These are phyloP conservation scores for Raddia distichophylla DNA, from an alignment of 176 grass and related monocot species.

Conservation along the genomic window DNA sequence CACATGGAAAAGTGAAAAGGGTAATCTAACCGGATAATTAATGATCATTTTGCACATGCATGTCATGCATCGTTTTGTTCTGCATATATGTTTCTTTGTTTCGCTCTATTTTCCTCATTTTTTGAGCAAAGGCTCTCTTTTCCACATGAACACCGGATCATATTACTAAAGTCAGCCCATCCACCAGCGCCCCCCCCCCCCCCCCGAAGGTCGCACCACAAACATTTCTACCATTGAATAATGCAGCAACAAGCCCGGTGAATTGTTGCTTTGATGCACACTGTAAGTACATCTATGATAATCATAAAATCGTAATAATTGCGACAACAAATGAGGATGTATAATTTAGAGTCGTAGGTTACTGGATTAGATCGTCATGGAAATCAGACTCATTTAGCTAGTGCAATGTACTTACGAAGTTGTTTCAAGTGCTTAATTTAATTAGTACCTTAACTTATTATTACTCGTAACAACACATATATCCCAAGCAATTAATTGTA, in stretches of 20 bases:
- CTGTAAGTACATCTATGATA: neutral
- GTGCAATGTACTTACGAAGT: neutral
- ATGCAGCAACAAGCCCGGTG: neutral
- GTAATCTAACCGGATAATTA: conserved; percentile 37
- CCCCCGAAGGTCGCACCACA: too few species aligned
- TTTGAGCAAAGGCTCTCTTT: too few species aligned
- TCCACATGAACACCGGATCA: neutral
- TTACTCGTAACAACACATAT: neutral
- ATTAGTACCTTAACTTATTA: neutral
- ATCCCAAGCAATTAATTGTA: neutral
- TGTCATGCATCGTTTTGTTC: neutral
- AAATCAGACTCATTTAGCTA: neutral
- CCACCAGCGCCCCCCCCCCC: too few species aligned
- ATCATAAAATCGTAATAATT: neutral
- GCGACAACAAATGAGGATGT: neutral
- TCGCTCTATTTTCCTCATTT: too few species aligned
- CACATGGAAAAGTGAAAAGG: conserved; percentile 40
- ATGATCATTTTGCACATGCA: neutral
- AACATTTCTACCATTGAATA: neutral
- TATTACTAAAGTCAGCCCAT: neutral
- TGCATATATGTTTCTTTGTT: neutral
- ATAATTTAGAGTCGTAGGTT: neutral
- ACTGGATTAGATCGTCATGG: neutral
- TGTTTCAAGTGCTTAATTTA: neutral
- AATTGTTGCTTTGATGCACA: neutral